A percentile compares a stretch with the other conserved stretches of the same genome.
These are phyloP conservation scores for Lactarius akahatsu DNA, from an alignment of 768 basidiomycete species.

Conservation along the genomic window DNA sequence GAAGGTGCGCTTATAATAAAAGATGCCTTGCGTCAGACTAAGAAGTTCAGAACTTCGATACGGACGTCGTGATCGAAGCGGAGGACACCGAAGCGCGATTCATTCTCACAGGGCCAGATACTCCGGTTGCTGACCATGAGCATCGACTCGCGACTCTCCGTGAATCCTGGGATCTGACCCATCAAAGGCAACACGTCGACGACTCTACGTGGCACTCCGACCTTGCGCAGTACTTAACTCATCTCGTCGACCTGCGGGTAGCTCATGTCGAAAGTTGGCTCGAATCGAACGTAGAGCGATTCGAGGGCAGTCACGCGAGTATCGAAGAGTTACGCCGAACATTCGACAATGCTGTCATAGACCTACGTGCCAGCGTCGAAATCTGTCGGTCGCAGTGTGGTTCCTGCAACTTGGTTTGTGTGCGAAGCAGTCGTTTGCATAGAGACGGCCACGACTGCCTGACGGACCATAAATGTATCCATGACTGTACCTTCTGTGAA, in stretches of 20 bases:
- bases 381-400: slow-evolving; percentile 50
- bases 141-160: slow-evolving; percentile 30
- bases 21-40: neutral
- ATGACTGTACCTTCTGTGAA: slow-evolving; percentile 44
- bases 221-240: slow-evolving; percentile 41
- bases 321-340: slow-evolving; percentile 47
- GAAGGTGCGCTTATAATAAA: slow-evolving; percentile 39
- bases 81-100: slow-evolving; percentile 41
- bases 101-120: slow-evolving; percentile 31
- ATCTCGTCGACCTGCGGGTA: slow-evolving; percentile 44
- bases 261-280: slow-evolving; percentile 53
- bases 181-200: slow-evolving; percentile 35
- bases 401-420: slow-evolving; percentile 49
- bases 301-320: slow-evolving; percentile 43
- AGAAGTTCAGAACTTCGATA: slow-evolving; percentile 49
- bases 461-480: slow-evolving; percentile 48
- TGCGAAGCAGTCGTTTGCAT: slow-evolving; percentile 45
- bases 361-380: slow-evolving; percentile 45
- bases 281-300: slow-evolving; percentile 46
- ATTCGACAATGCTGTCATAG: slow-evolving; percentile 44
- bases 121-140: slow-evolving; percentile 32
- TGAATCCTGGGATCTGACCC: slow-evolving; percentile 36
- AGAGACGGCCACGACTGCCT: slow-evolving; percentile 48
- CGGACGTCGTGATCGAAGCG: slow-evolving; percentile 34
- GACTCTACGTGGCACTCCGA: slow-evolving; percentile 46